phyloP scores from a whole-genome alignment of 306 rosid species.

The Dicorynia guianensis region DNA sequence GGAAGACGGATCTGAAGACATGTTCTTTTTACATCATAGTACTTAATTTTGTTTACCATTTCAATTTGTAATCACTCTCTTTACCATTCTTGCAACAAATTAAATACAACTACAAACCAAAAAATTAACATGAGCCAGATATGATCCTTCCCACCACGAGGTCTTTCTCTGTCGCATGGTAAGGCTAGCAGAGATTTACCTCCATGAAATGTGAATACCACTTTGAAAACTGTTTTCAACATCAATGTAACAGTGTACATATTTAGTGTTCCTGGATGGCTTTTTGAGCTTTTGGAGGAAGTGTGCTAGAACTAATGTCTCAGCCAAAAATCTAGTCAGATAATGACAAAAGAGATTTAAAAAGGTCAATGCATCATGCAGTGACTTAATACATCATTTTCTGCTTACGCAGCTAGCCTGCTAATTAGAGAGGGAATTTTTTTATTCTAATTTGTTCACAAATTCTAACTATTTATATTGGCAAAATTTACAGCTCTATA shows the following conservation, averaged over 20 bases:
- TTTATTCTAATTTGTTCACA: slow-evolving; percentile 14
- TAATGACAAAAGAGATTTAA: neutral
- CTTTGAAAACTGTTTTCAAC: neutral
- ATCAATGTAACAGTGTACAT: neutral
- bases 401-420: slow-evolving; percentile 15
- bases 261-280: neutral
- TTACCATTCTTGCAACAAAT: neutral
- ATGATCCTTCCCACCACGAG: neutral
- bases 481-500: slow-evolving; percentile 26
- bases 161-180: neutral
- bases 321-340: neutral
- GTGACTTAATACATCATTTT: neutral
- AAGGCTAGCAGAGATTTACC: neutral
- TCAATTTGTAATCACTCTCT: neutral
- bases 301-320: slow-evolving; percentile 7
- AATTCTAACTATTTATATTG: slow-evolving; percentile 32
- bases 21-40: neutral
- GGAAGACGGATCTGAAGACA: neutral
- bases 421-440: neutral
- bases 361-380: neutral
- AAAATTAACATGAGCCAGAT: neutral
- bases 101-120: neutral
- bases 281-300: neutral
- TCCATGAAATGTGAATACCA: neutral
- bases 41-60: neutral